Conservation (phyloP, 192 early-diverging fungal genomes). For the Entophlyctis luteolus region DNA sequence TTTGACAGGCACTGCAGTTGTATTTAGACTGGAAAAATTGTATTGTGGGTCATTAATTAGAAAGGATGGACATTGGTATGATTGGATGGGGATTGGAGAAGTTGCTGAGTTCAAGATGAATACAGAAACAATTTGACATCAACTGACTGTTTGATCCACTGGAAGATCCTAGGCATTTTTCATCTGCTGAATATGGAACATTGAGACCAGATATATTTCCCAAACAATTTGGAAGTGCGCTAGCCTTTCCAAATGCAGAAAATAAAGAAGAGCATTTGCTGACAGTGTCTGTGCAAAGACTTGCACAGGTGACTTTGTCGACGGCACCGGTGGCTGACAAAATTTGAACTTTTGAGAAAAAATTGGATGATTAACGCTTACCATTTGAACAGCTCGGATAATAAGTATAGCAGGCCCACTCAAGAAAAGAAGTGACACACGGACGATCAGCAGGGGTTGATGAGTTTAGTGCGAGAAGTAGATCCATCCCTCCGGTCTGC, state of each 20-base stretch:
- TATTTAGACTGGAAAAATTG: neutral
- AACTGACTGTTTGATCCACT: neutral
- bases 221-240: neutral
- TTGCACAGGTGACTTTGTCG: neutral
- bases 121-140: neutral
- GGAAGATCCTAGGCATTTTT: neutral
- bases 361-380: neutral
- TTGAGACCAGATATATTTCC: neutral
- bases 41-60: neutral
- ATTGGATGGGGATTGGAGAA: neutral
- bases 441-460: neutral
- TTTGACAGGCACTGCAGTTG: neutral
- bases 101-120: neutral
- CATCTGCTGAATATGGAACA: neutral
- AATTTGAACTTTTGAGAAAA: too few relatives aligned
- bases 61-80: neutral
- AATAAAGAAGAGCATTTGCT: neutral
- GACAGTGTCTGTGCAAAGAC: conserved; percentile 1
- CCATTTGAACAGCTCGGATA: conserved; percentile 4
- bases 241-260: conserved; percentile 5
- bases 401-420: neutral
- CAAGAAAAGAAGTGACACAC: neutral
- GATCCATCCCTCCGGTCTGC: neutral
- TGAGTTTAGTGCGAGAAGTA: neutral
- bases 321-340: neutral